Percentiles rank a stretch among this genome's conserved stretches.
These are phyloP conservation scores for Pseudocercospora vitis DNA, from an alignment of 2,329 filamentous ascomycete species.

Conservation along the genomic window DNA sequence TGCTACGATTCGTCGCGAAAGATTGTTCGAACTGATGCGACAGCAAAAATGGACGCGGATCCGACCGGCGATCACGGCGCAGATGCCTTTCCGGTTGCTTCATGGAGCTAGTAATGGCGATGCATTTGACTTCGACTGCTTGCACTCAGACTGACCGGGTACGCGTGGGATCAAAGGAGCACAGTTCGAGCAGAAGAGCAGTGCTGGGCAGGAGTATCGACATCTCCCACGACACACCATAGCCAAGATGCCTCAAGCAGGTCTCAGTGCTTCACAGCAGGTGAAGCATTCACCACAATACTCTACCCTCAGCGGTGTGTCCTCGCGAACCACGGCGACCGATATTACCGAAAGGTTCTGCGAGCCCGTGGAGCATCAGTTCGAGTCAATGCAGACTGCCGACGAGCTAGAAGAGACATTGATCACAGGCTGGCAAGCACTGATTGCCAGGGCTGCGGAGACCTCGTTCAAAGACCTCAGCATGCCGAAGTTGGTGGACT, in stretches of 20 bases:
- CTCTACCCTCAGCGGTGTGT: constrained; percentile 17
- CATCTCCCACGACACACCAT: not conserved
- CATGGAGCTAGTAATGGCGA: no score
- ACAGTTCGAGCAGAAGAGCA: not conserved
- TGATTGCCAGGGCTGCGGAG: constrained; percentile 26
- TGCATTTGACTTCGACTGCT: no score
- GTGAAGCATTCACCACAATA: constrained; percentile 24
- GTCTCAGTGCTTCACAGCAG: constrained; percentile 18
- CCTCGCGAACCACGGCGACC: constrained; percentile 14
- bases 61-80: constrained; percentile 12
- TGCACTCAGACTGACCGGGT: no score
- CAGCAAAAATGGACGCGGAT: constrained; percentile 13
- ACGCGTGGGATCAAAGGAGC: not conserved
- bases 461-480: constrained; percentile 26
- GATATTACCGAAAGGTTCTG: constrained; percentile 24
- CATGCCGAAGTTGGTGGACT: constrained; percentile 25
- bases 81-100: constrained; percentile 13
- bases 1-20: constrained; percentile 12
- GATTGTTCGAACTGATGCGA: constrained; percentile 20
- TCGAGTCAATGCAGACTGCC: constrained; percentile 14
- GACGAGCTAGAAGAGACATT: constrained; percentile 27
- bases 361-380: constrained; percentile 26
- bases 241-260: constrained; percentile 24
- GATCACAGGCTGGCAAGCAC: constrained; percentile 26
- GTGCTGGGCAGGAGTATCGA: not conserved